phyloP scores from a whole-genome alignment of 2,329 filamentous ascomycete species.

The Penicillium freii region DNA sequence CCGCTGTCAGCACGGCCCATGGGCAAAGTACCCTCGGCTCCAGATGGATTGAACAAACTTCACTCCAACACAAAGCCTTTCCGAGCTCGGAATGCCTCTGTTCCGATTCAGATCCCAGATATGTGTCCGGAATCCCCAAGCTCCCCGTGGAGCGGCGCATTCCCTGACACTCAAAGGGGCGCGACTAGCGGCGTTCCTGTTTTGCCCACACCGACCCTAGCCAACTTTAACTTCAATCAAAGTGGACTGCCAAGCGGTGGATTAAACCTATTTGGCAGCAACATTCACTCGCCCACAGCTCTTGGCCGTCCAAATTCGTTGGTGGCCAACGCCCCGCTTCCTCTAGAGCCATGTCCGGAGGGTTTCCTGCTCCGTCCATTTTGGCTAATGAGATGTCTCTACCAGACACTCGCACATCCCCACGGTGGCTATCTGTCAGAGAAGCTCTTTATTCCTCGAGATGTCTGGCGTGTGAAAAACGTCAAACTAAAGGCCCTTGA shows the following conservation, averaged over 20 bases:
- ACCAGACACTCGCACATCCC: conserved; percentile 87
- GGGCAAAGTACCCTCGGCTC: conserved; percentile 41
- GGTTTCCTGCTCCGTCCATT: conserved; percentile 89
- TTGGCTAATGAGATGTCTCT: conserved; percentile 94
- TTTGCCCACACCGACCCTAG: conserved; percentile 68
- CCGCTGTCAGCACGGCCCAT: conserved; percentile 37
- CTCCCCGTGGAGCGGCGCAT: conserved; percentile 70
- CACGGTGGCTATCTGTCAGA: conserved; percentile 89
- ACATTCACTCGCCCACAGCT: conserved; percentile 66
- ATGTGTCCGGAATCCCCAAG: conserved; percentile 66
- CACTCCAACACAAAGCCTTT: conserved; percentile 70
- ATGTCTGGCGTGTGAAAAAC: conserved; percentile 90
- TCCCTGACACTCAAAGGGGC: conserved; percentile 50
- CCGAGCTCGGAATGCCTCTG: conserved; percentile 71
- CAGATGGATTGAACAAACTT: conserved; percentile 59
- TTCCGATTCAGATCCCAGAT: conserved; percentile 58
- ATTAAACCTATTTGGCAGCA: conserved; percentile 77
- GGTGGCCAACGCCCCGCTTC: conserved; percentile 65
- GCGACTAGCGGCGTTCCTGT: conserved; percentile 56
- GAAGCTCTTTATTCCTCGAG: conserved; percentile 85
- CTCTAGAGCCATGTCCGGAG: conserved; percentile 87
- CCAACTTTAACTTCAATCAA: conserved; percentile 58
- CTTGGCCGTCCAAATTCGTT: conserved; percentile 65
- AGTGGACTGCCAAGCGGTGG: conserved; percentile 62
- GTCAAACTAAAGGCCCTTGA: conserved; percentile 90